Percentiles rank a stretch among this genome's conserved stretches.
Evolutionary conservation across 2,329 filamentous ascomycete genomes (phyloP).

Genomic region (Teratosphaeriaceae sp.): DNA sequence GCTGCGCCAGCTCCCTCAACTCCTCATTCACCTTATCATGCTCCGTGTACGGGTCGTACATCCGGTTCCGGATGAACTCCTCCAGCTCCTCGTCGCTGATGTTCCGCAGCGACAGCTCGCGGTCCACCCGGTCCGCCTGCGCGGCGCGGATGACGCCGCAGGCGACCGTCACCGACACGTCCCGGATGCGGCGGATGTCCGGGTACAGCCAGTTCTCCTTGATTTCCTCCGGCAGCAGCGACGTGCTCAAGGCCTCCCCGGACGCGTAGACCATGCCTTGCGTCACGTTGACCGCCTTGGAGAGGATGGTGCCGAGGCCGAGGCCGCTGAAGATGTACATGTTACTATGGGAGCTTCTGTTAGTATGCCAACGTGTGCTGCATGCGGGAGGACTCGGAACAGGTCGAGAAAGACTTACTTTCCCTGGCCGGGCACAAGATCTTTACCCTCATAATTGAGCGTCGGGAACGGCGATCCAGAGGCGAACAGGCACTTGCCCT

Average conservation of each 20-base stretch:
- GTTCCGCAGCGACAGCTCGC: constrained; percentile 53
- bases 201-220: constrained; percentile 81
- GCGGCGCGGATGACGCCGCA: constrained; percentile 91
- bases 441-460: constrained; percentile 43
- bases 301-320: constrained; percentile 85
- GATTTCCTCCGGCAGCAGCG: constrained; percentile 74
- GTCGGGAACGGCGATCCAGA: constrained; percentile 88
- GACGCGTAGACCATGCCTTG: constrained; percentile 97
- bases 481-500: constrained; percentile 87
- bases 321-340: constrained; percentile 91
- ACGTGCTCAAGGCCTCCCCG: constrained; percentile 70
- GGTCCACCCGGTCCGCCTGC: constrained; percentile 62
- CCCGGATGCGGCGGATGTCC: constrained; percentile 81
- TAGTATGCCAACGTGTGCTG: neutral
- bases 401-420: constrained; percentile 42
- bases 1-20: constrained; percentile 19
- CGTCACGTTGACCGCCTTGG: constrained; percentile 79
- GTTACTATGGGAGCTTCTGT: neutral
- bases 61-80: constrained; percentile 52
- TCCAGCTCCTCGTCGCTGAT: constrained; percentile 63
- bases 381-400: neutral
- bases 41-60: constrained; percentile 48
- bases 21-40: constrained; percentile 34
- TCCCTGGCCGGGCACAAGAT: constrained; percentile 52
- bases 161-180: constrained; percentile 79